Base-by-base conservation (phyloP, 1,284 basidiomycete genomes). In the Cutaneotrichosporon cutaneum region DNA sequence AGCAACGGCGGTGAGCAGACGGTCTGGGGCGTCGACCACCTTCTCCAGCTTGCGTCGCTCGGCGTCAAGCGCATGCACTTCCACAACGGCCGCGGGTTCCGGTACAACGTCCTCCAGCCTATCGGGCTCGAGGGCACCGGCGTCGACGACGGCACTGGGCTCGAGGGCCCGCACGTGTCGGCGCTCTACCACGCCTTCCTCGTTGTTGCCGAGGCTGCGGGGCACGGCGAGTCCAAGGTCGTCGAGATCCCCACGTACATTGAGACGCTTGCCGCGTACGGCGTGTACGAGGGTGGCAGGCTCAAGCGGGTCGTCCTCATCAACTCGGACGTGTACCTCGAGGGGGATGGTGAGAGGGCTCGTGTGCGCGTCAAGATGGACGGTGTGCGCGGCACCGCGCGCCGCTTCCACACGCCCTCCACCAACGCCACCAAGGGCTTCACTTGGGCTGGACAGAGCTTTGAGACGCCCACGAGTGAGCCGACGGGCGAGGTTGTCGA, bases 1-100 rank as follows among this genome's bases (percentile, higher is more conserved):
- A 87, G 86, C 72, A 86, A 89, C 69, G 84, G 85, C 1, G 88
- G 85, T 11, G 88, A 87, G 36, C 86, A 87, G 2, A 85, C 86
- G 18, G 75, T 90, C 26, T 89, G 88, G 88, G 81, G 82, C 1
- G 77, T 88, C 61, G 87, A 89, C 71, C 88, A 88, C 70, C 79
- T 82, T 0, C 76, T 90, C 7, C 86, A 79, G 60, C 78, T 80
- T 1, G 77, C 81, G 1, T 70, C 75, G 18, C 66, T 82, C 1
- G 81, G 81, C 4, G 76, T 82, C 42, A 59, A 64, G 8, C 72
- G 80, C 48, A 53, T 79, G 2, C 77, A 77, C 71, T 82, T 81
- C 74, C 81, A 82, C 61, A 74, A 82, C 61, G 81, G 70, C 26
- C 70, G 82, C 45, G 82, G 82, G 0, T 83, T 78, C 72, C 79